Percentiles rank a stretch among this genome's conserved stretches.
These are phyloP conservation scores for Cyclotella cryptica DNA, from an alignment of 108 stramenopile genomes.

Conservation along the genomic window DNA sequence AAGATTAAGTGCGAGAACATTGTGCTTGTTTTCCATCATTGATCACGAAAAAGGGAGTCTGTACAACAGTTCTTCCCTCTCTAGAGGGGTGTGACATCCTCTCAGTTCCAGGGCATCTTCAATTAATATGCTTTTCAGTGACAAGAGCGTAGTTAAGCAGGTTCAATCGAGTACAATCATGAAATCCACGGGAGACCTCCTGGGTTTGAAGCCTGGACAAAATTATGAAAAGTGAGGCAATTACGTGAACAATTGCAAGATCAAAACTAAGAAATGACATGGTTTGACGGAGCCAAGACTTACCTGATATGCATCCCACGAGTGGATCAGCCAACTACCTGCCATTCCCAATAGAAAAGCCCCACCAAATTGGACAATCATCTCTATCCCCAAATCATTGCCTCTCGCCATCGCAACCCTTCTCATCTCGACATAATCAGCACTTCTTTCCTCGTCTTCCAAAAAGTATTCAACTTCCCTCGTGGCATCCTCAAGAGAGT, in stretches of 20 bases:
- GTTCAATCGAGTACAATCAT: neutral
- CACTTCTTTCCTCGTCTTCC: slow-evolving; percentile 48
- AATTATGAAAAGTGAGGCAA: slow-evolving; percentile 3
- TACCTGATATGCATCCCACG: slow-evolving; percentile 12
- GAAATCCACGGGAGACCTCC: slow-evolving; percentile 40
- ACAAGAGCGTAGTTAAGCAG: neutral
- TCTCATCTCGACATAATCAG: slow-evolving; percentile 55
- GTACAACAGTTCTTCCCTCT: too few species aligned
- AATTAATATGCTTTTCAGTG: too few species aligned
- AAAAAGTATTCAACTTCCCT: slow-evolving; percentile 51
- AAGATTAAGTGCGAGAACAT: neutral
- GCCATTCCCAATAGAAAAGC: slow-evolving; percentile 48
- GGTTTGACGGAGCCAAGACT: neutral
- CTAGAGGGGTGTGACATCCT: too few species aligned
- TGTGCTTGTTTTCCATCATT: too few species aligned
- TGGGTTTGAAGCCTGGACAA: slow-evolving; percentile 28
- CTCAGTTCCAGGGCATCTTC: too few species aligned
- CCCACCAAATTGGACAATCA: slow-evolving; percentile 41
- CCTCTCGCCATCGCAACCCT: slow-evolving; percentile 51
- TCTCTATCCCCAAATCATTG: slow-evolving; percentile 54
- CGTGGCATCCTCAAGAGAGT: slow-evolving; percentile 49
- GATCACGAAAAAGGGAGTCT: too few species aligned
- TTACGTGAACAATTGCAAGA: neutral
- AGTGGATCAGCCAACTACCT: slow-evolving; percentile 24
- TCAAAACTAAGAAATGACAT: neutral